These are phyloP conservation scores for Cordyceps farinosa DNA, from an alignment of 2,329 filamentous ascomycete species.

Conservation along the genomic window DNA sequence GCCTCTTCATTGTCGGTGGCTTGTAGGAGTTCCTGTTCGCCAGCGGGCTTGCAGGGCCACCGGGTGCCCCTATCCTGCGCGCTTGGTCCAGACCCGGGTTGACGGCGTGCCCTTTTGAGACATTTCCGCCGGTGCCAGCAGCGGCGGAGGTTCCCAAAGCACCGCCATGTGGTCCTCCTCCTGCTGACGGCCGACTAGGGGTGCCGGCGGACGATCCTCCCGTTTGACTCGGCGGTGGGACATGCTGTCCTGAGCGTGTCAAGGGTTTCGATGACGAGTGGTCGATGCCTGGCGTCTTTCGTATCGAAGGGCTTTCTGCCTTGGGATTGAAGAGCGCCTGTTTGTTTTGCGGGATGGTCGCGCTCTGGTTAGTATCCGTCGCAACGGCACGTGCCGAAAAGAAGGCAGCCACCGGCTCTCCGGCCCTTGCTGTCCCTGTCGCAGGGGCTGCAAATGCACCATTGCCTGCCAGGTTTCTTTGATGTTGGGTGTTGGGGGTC, in stretches of 20 bases:
- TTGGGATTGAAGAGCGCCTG: slow-evolving; percentile 65
- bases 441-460: not conserved
- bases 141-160: not conserved
- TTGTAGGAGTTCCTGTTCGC: slow-evolving; percentile 57
- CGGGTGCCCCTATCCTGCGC: slow-evolving; percentile 58
- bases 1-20: slow-evolving; percentile 57
- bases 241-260: slow-evolving; percentile 52
- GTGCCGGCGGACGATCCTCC: slow-evolving; percentile 15
- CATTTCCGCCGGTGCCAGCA: slow-evolving; percentile 21
- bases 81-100: slow-evolving; percentile 54
- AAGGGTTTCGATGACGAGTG: slow-evolving; percentile 74
- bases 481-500: slow-evolving; percentile 13
- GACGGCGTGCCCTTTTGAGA: slow-evolving; percentile 39
- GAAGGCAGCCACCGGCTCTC: slow-evolving; percentile 16
- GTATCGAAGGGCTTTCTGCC: slow-evolving; percentile 77
- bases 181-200: slow-evolving; percentile 14
- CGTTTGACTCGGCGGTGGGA: slow-evolving; percentile 38
- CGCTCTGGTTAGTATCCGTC: slow-evolving; percentile 1
- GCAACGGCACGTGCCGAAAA: slow-evolving; percentile 17
- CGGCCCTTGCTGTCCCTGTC: not conserved
- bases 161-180: slow-evolving; percentile 11
- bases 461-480: not conserved
- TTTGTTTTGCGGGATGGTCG: slow-evolving; percentile 39
- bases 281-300: slow-evolving; percentile 84
- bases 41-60: slow-evolving; percentile 51